Base-by-base conservation (phyloP, 805 yeast genomes). In the Barnettozyma wickerhamii region DNA sequence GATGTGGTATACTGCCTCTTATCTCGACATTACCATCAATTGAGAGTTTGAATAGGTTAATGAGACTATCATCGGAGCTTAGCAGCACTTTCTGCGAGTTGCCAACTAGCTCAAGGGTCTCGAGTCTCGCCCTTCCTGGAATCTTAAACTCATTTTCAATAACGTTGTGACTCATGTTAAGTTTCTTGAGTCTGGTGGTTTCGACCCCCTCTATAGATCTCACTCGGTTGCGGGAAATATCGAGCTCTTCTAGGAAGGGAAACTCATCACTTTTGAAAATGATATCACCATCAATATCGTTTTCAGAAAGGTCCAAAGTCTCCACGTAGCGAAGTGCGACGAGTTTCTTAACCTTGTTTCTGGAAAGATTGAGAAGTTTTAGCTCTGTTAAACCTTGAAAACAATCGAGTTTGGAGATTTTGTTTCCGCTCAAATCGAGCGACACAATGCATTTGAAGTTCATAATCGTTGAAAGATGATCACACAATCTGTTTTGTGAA, bases 351-450 rank as follows among this genome's bases (percentile, higher is more conserved):
- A 65, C 60, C 9, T 53, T 47, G 50, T 74, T 74, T 18, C 54
- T 36, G 0, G 73, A 48, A 14, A 59, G 41, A 28, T 51, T 43
- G 24, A 60, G 38, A 15, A 42, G 46, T 33, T 56, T 46, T 52
- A 46, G 66, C 45, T 46, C 49, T 15, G 38, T 29, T 33, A 60
- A 46, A 3, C 43, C 27, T n/a, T 43, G 51, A 41, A 45, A 74
- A 48, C 24, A 54, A 48, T 15, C 46, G 50, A 37, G 66, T 49
- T 35, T 55, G 43, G 48, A 58, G 47, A 74, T 72, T 9, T 53
- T 47, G 50, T 75, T 75, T 12, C 51, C 35, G 2, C 74, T 65
- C 21, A 73, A 48, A 43, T 71, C 63, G 5, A 69, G 43, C 14
- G 51, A 52, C 15, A 51, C 48, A 35, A 74, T 48, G 26, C 34